Percentiles rank a stretch among this genome's conserved stretches.
Evolutionary conservation across 2,329 filamentous ascomycete species (phyloP).

Genomic region (Sphaceloma murrayae): DNA sequence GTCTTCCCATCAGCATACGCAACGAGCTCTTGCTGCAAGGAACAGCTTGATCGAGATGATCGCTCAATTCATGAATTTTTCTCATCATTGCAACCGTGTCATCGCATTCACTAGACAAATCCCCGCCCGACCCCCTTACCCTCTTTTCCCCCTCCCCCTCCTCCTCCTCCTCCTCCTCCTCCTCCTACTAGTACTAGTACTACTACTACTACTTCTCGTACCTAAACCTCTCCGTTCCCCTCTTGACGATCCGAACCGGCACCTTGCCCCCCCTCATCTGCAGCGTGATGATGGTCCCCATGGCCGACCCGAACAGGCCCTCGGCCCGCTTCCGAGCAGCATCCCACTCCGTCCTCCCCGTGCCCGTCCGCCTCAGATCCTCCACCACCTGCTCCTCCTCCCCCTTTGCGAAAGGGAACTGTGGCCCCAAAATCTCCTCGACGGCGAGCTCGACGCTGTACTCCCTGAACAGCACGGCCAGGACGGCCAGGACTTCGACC

Average conservation of each 20-base stretch:
- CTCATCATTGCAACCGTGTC: no score
- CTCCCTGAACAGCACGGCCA: slow-evolving; percentile 44
- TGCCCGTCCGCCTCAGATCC: slow-evolving; percentile 36
- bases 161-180: background rate
- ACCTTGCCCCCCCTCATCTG: slow-evolving; percentile 57
- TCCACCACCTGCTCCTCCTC: slow-evolving; percentile 34
- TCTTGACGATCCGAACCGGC: slow-evolving; percentile 57
- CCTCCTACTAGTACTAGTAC: slow-evolving; percentile 1
- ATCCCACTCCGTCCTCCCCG: slow-evolving; percentile 49
- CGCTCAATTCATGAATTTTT: no score
- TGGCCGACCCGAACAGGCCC: slow-evolving; percentile 43
- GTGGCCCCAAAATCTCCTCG: slow-evolving; percentile 36
- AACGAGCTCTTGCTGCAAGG: no score
- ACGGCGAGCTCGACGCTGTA: slow-evolving; percentile 64
- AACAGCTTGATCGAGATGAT: no score
- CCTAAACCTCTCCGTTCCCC: slow-evolving; percentile 58
- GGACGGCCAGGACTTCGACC: slow-evolving; percentile 45
- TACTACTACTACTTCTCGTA: slow-evolving; percentile 9
- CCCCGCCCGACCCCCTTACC: no score
- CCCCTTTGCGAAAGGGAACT: slow-evolving; percentile 31
- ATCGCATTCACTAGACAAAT: no score
- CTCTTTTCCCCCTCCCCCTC: background rate
- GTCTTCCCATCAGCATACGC: no score
- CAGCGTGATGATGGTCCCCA: slow-evolving; percentile 59
- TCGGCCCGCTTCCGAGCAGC: slow-evolving; percentile 50